Base-by-base conservation (phyloP, 176 grass and related monocot species). In the Tillandsia fasciculata region DNA sequence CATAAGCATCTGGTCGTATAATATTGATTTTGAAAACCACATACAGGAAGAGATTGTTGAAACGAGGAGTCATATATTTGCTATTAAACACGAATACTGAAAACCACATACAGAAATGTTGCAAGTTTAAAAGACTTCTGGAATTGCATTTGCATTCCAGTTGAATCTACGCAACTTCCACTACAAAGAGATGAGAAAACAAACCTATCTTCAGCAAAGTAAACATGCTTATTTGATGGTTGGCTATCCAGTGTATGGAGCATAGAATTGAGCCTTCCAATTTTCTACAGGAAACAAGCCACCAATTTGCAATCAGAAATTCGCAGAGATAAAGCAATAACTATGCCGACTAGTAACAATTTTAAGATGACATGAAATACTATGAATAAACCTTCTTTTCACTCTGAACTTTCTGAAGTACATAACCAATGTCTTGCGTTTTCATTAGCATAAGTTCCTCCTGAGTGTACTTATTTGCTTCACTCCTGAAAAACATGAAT, bases 401-500 rank as follows among this genome's bases (percentile, higher is more conserved):
- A 76, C 82, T 88, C 69, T 90, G 94, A 76, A 93, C 11, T 56
- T 80, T 77, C 79, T 90, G 84, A 68, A 88, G 72, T 64, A 99
- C 79, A 74, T 93, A 99, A 64, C 87, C 89, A 84, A 86, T 82
- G 75, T 99, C 94, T 82, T 99, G 91, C 65, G 86, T 85, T 78
- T 93, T 88, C 78, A 99, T 83, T 20, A 99, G 63, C 78, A 99
- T 56, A 61, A 90, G 89, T 65, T 93, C 80, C 72, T 93, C 94
- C 22, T 74, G 70, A 0, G 84, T 99, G 79, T 93, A 93, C 71
- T 90, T 88, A 49, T 99, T 99, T 26, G 77, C 77, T 86, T 99
- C 94, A 22, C 79, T 82, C 66, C 94, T 99, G 64, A 73, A 77
- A 73, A 27, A 12, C 1, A 72, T 3, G 47, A 11, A 57, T 77